These are phyloP conservation scores for Kwoniella pini DNA, from an alignment of 768 basidiomycete species.

Conservation along the genomic window DNA sequence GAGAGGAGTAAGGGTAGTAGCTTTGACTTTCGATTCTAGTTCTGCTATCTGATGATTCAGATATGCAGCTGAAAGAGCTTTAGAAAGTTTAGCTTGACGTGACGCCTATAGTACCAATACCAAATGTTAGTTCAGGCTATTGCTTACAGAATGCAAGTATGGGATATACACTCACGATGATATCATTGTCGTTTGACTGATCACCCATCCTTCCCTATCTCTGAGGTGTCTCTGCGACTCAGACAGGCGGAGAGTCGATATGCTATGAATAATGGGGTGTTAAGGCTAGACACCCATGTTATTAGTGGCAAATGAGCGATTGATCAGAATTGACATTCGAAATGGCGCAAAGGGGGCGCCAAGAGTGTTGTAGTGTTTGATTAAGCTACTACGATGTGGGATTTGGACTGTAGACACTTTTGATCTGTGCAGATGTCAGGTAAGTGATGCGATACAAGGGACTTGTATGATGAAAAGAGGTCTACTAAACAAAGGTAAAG, in stretches of 20 bases:
- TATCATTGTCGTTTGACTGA: not conserved
- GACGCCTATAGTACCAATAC: conserved; percentile 23
- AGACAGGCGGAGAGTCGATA: not conserved
- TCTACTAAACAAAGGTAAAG: too few species aligned
- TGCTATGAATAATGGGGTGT: not conserved
- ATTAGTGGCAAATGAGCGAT: conserved; percentile 7
- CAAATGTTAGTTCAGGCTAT: too few species aligned
- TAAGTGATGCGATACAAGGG: too few species aligned
- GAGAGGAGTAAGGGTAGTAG: conserved; percentile 3
- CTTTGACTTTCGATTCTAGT: conserved; percentile 46
- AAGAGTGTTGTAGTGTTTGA: not conserved
- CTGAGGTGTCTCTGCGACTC: not conserved
- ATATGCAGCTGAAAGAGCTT: conserved; percentile 48
- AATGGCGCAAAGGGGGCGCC: not conserved
- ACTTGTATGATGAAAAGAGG: too few species aligned
- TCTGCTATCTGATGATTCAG: conserved; percentile 50
- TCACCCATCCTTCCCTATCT: not conserved
- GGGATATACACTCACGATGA: conserved; percentile 2
- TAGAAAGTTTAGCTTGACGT: conserved; percentile 44
- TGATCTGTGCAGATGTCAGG: not conserved
- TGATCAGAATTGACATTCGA: conserved; percentile 2
- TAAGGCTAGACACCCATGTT: conserved; percentile 14
- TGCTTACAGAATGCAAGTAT: not conserved
- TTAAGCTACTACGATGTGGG: not conserved
- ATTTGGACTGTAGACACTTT: not conserved